Base-by-base conservation (phyloP, 2,329 filamentous ascomycete genomes). In the Beauveria scarabaeidicola region DNA sequence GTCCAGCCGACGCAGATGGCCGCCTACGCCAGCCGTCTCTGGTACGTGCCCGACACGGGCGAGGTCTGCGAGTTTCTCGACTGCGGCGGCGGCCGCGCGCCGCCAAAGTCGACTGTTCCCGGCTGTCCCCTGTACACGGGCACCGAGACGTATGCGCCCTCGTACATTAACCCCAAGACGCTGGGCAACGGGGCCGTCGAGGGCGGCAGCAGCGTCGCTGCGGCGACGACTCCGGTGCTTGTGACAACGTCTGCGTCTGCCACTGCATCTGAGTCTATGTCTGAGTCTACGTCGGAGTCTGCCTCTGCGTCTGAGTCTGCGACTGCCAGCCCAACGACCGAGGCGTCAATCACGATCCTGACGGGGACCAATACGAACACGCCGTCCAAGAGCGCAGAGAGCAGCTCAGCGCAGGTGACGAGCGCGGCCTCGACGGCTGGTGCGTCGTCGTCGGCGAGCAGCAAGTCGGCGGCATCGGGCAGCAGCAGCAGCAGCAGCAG, bases 61-160 rank as follows among this genome's bases (percentile, higher is more conserved):
- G 84, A 88, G 74, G 75, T 88, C 68, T 88, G 86, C 77, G 75
- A 76, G 11, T 68, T 82, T 62, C 77, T 85, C 64, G 85, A 88
- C 78, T 88, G 86, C 71, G 85, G 86, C 61, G 86, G 86, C 64
- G 86, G 85, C 59, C 78, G 81, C 50, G 86, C 84, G 9, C 83
- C 85, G 3, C 81, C 83, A 62, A 87, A 84, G 75, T 83, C 80
- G 17, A 80, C 77, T 27, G 80, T 84, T 23, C 85, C 85, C 1
- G 85, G 85, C 2, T 89, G 86, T 67, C 67, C 71, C 2, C 66
- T 59, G 4, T 86, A 87, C 74, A 66, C 68, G 2, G 84, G 83
- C 63, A 83, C 81, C 11, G 53, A 25, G 11, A 56, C 53, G 41
- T 56, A 56, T 43, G 3, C 27, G 79, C 80, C 81, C 9, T 73